A percentile compares a stretch with the other conserved stretches of the same genome.
phyloP scores from a whole-genome alignment of 2,329 filamentous ascomycete genomes.

The Fusarium fujikuroi region DNA sequence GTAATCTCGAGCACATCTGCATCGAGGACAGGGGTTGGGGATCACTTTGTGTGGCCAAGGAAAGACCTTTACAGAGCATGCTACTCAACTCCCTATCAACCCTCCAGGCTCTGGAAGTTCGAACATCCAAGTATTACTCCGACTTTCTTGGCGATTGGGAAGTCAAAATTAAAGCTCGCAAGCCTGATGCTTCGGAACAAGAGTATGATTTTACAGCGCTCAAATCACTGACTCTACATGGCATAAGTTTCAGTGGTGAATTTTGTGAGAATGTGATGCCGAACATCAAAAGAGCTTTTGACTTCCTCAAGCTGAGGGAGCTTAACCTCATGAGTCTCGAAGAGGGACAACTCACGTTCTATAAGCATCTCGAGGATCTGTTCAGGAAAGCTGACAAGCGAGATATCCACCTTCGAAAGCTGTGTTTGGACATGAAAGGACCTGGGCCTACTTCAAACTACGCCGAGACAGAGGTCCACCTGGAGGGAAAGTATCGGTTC shows the following conservation, averaged over 20 bases:
- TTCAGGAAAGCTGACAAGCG: neutral
- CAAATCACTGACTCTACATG: neutral
- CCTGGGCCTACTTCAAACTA: fast-evolving
- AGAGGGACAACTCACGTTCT: neutral
- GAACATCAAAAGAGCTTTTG: neutral
- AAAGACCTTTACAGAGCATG: neutral
- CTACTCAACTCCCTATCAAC: constrained; percentile 4
- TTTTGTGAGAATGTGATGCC: fast-evolving
- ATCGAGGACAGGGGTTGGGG: neutral
- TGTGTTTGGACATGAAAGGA: neutral
- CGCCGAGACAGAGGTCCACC: neutral
- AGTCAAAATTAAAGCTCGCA: neutral
- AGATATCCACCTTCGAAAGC: neutral
- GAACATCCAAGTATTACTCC: fast-evolving
- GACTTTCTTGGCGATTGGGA: neutral
- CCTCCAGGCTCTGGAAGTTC: neutral
- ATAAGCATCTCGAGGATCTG: neutral
- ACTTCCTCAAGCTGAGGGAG: constrained; percentile 6
- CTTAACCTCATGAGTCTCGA: neutral
- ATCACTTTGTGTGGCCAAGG: neutral
- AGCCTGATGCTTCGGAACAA: neutral
- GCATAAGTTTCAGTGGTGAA: fast-evolving
- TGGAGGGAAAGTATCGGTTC: constrained; percentile 5
- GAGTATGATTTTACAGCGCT: neutral
- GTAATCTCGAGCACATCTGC: constrained; percentile 1